These are phyloP conservation scores for Draba incana DNA, from an alignment of 345 rosid species.

Conservation along the genomic window DNA sequence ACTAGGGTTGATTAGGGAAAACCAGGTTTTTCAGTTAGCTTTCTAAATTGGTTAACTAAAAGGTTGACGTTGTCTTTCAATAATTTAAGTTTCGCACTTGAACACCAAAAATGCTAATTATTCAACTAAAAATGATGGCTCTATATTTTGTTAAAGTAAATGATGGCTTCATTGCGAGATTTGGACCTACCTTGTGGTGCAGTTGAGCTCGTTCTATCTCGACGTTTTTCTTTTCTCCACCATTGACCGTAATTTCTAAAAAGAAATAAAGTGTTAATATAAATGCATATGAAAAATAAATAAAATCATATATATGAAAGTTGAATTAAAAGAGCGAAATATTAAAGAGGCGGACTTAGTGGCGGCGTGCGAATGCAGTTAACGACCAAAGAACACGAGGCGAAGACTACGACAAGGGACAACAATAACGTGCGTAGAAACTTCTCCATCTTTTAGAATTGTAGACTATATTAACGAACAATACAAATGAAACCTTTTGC, in stretches of 20 bases:
- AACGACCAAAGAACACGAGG: constrained; percentile 41
- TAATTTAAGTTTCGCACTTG: too few relatives aligned
- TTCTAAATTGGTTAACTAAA: too few relatives aligned
- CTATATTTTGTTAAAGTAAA: too few relatives aligned
- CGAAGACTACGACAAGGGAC: constrained; percentile 30
- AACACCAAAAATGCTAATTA: too few relatives aligned
- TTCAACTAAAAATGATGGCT: too few relatives aligned
- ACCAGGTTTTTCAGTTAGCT: too few relatives aligned
- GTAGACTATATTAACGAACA: neutral
- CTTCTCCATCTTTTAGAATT: constrained; percentile 7
- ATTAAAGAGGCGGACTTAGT: constrained; percentile 42
- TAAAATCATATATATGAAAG: neutral
- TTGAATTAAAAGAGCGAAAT: neutral
- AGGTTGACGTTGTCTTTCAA: too few relatives aligned
- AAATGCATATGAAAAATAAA: neutral
- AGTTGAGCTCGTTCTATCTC: constrained; percentile 31
- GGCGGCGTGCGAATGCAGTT: constrained; percentile 45
- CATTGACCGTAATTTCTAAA: constrained; percentile 33
- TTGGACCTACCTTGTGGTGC: constrained; percentile 24
- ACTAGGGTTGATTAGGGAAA: too few relatives aligned
- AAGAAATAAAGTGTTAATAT: neutral
- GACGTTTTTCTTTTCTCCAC: constrained; percentile 17
- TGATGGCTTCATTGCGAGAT: constrained; percentile 4
- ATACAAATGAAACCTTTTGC: constrained; percentile 9
- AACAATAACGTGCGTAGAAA: constrained; percentile 14